Percentiles rank a stretch among this genome's conserved stretches.
Evolutionary conservation across 768 basidiomycete genomes (phyloP).

Genomic region (Trametes coccinea): DNA sequence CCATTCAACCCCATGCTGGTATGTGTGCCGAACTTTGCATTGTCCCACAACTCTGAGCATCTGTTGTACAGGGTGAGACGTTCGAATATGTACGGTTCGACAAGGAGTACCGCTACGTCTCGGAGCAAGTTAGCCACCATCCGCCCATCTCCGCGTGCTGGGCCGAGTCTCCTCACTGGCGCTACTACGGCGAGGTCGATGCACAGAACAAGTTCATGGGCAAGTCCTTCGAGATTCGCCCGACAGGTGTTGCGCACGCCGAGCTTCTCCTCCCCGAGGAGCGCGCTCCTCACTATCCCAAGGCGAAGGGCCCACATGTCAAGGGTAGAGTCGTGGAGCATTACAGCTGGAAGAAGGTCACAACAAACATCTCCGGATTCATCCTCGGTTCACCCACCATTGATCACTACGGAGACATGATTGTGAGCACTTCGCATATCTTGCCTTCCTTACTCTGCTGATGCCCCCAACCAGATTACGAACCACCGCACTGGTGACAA

Average conservation of each 20-base stretch:
- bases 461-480: constrained; percentile 49
- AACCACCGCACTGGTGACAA: constrained; percentile 91
- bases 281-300: constrained; percentile 63
- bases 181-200: constrained; percentile 93
- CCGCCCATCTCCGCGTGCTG: constrained; percentile 96
- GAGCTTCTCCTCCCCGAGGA: constrained; percentile 76
- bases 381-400: constrained; percentile 76
- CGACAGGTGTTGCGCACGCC: constrained; percentile 91
- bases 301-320: constrained; percentile 42
- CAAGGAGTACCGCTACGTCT: constrained; percentile 88
- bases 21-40: constrained; percentile 30
- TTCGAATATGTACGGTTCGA: constrained; percentile 92
- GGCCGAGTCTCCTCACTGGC: constrained; percentile 87
- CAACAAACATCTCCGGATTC: constrained; percentile 88
- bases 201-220: constrained; percentile 98
- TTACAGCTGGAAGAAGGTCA: constrained; percentile 95
- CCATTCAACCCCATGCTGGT: constrained; percentile 97
- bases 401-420: constrained; percentile 83
- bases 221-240: constrained; percentile 93
- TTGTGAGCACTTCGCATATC: constrained; percentile 49
- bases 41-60: not conserved
- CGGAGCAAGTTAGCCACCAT: constrained; percentile 97
- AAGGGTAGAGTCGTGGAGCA: constrained; percentile 77
- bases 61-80: constrained; percentile 68
- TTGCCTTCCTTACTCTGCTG: not conserved